phyloP scores from a whole-genome alignment of 805 yeast species.

The Nakazawaea holstii region DNA sequence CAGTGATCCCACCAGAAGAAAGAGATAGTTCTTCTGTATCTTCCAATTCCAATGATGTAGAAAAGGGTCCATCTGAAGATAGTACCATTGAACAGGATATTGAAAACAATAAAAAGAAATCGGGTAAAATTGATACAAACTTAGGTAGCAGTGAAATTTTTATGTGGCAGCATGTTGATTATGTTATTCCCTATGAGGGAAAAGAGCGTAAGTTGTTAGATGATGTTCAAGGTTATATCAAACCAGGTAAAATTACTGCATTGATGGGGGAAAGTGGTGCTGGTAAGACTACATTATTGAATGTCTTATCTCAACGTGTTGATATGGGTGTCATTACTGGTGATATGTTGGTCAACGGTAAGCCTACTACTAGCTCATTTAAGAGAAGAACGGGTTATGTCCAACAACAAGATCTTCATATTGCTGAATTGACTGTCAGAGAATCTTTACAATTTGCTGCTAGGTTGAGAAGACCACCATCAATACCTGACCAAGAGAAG shows the following conservation, averaged over 20 bases:
- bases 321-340: slow-evolving; percentile 43
- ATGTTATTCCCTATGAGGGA: slow-evolving; percentile 18
- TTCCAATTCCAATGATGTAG: background rate
- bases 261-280: slow-evolving; percentile 46
- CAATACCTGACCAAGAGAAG: slow-evolving; percentile 32
- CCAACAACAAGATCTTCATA: slow-evolving; percentile 47
- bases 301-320: slow-evolving; percentile 38
- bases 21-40: slow-evolving; percentile 19
- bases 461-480: slow-evolving; percentile 30
- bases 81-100: slow-evolving; percentile 1
- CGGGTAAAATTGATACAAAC: background rate
- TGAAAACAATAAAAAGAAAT: slow-evolving; percentile 2
- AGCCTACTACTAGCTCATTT: slow-evolving; percentile 33
- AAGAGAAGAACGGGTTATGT: slow-evolving; percentile 45
- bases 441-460: slow-evolving; percentile 42
- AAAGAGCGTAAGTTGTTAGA: slow-evolving; percentile 20
- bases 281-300: slow-evolving; percentile 45
- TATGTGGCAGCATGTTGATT: slow-evolving; percentile 20
- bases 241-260: slow-evolving; percentile 37
- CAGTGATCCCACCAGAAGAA: slow-evolving; percentile 15
- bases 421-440: slow-evolving; percentile 39
- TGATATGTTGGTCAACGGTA: slow-evolving; percentile 42
- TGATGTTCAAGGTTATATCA: slow-evolving; percentile 22
- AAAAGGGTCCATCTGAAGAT: slow-evolving; percentile 21
- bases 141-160: slow-evolving; percentile 12